Evolutionary conservation across 495 filamentous ascomycete genomes (phyloP).

Genomic region (Tuber umbilicatum): DNA sequence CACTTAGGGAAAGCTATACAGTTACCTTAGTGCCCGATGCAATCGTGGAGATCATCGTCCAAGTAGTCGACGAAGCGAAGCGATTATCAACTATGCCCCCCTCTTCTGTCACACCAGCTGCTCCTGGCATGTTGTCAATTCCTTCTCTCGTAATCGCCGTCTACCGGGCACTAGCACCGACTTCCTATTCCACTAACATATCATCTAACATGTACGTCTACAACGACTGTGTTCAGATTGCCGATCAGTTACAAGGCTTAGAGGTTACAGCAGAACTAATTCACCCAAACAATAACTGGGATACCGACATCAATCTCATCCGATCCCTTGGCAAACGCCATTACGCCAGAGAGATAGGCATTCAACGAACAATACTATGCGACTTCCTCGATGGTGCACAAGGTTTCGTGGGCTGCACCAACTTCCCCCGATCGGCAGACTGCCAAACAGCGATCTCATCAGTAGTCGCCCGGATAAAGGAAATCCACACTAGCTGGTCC

Average conservation of each 20-base stretch:
- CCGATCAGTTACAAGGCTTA: constrained; percentile 52
- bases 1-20: constrained; percentile 76
- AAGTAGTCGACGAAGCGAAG: constrained; percentile 49
- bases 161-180: constrained; percentile 79
- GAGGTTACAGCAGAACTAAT: constrained; percentile 45
- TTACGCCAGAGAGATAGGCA: constrained; percentile 80
- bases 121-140: constrained; percentile 66
- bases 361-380: constrained; percentile 71
- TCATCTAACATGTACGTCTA: constrained; percentile 62
- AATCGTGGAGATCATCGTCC: constrained; percentile 62
- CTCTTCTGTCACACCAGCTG: constrained; percentile 62
- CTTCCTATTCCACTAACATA: constrained; percentile 59
- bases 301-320: constrained; percentile 64
- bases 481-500: constrained; percentile 68
- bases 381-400: constrained; percentile 76
- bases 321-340: constrained; percentile 73
- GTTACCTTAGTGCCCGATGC: constrained; percentile 77
- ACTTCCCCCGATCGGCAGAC: constrained; percentile 56
- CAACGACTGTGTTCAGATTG: constrained; percentile 78
- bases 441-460: constrained; percentile 65
- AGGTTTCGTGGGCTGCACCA: constrained; percentile 58
- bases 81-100: constrained; percentile 38
- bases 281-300: constrained; percentile 54
- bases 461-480: constrained; percentile 60
- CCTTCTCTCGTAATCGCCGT: constrained; percentile 80